A percentile compares a stretch with the other conserved stretches of the same genome.
These are phyloP conservation scores for Pseudogymnoascus sp. DNA, from an alignment of 2,329 filamentous ascomycete species.

Conservation along the genomic window DNA sequence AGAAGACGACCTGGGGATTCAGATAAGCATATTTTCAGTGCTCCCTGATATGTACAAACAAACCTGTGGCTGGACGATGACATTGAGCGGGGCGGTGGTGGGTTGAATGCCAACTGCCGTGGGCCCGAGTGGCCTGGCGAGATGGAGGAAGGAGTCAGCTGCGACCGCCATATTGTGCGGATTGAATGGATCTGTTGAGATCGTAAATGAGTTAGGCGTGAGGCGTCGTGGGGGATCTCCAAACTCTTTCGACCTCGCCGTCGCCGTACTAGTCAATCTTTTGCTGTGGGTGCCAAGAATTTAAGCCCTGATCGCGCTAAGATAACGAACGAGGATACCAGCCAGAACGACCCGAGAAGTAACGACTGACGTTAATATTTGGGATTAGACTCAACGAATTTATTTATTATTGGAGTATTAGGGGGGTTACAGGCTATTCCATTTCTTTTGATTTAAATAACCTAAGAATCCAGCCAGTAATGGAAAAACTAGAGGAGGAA, in stretches of 20 bases:
- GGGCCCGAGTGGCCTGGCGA: conserved; percentile 84
- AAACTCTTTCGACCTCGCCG: conserved; percentile 16
- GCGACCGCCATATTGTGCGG: conserved; percentile 65
- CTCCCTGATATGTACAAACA: conserved; percentile 24
- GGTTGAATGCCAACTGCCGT: conserved; percentile 69
- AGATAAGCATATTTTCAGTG: conserved; percentile 18
- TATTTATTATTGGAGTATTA: not conserved
- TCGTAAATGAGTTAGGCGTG: conserved; percentile 13
- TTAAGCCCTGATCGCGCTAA: conserved; percentile 35
- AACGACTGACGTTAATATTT: not conserved
- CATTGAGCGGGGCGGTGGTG: conserved; percentile 82
- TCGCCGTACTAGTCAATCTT: conserved; percentile 17
- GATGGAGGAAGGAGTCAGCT: conserved; percentile 82
- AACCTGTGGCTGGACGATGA: conserved; percentile 94
- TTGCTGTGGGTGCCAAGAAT: conserved; percentile 23
- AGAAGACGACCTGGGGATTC: conserved; percentile 53
- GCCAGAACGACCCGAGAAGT: conserved; percentile 5
- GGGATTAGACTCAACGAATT: not conserved
- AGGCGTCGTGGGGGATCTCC: conserved; percentile 10
- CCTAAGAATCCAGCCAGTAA: conserved; percentile 4
- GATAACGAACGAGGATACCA: conserved; percentile 32
- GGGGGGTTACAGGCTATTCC: not conserved
- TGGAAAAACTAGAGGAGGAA: not conserved
- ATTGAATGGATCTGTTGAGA: conserved; percentile 9
- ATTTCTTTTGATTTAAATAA: not conserved